These are phyloP conservation scores for Didymella keratinophila DNA, from an alignment of 2,329 filamentous ascomycete species.

Conservation along the genomic window DNA sequence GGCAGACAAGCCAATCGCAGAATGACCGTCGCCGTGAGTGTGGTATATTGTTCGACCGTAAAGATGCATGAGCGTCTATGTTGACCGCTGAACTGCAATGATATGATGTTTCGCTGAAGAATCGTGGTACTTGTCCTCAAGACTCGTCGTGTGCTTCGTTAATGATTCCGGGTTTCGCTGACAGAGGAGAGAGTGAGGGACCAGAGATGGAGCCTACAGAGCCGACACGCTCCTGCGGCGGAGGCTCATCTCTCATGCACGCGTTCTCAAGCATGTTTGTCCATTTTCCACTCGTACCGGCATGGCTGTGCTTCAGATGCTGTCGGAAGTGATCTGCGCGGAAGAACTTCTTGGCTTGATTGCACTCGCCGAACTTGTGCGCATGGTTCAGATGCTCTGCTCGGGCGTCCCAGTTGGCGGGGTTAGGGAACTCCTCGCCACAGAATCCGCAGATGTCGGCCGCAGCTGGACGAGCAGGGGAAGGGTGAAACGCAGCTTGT, in stretches of 20 bases:
- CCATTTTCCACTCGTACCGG: conserved; percentile 96
- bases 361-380: conserved; percentile 98
- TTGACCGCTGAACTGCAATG: conserved; percentile 23
- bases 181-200: conserved; percentile 36
- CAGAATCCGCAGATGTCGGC: conserved; percentile 94
- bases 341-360: conserved; percentile 98
- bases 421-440: conserved; percentile 88
- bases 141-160: conserved; percentile 51
- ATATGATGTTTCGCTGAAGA: conserved; percentile 35
- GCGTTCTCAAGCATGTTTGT: conserved; percentile 97
- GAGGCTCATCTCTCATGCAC: conserved; percentile 90
- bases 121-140: conserved; percentile 32
- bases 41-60: conserved; percentile 7
- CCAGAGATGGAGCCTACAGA: conserved; percentile 43
- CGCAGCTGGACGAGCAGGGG: conserved; percentile 65
- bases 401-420: conserved; percentile 87
- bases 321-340: conserved; percentile 97
- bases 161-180: conserved; percentile 49
- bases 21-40: not conserved
- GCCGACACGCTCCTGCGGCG: conserved; percentile 56
- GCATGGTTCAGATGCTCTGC: conserved; percentile 86
- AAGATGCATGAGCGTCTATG: conserved; percentile 8
- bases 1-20: not conserved
- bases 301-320: conserved; percentile 97
- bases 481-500: conserved; percentile 86